These are phyloP conservation scores for Calonectria pteridis DNA, from an alignment of 2,329 filamentous ascomycete genomes.

Conservation along the genomic window DNA sequence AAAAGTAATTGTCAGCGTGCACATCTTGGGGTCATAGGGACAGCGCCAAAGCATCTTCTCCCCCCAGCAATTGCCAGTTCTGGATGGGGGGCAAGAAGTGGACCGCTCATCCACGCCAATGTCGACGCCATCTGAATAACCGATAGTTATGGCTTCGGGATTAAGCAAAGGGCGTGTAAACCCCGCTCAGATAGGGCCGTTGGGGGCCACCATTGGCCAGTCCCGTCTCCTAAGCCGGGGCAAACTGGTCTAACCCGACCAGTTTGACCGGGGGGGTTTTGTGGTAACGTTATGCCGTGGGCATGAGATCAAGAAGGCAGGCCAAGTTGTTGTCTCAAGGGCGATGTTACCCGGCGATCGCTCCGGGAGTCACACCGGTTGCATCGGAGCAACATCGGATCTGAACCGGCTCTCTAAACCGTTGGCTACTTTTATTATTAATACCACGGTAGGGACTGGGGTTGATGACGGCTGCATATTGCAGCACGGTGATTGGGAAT, in stretches of 20 bases:
- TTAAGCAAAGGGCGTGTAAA: constrained; percentile 29
- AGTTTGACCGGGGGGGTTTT: constrained; percentile 13
- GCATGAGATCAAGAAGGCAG: constrained; percentile 6
- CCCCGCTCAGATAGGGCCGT: constrained; percentile 36
- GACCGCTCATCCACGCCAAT: constrained; percentile 25
- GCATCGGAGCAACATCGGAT: constrained; percentile 26
- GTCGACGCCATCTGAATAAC: constrained; percentile 21
- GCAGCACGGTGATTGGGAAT: constrained; percentile 20
- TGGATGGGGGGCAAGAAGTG: constrained; percentile 20
- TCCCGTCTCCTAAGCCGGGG: constrained; percentile 40
- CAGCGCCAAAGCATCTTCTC: constrained; percentile 17
- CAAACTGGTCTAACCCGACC: constrained; percentile 19
- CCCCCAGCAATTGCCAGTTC: constrained; percentile 13
- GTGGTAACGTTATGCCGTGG: constrained; percentile 9
- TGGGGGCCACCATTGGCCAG: constrained; percentile 31
- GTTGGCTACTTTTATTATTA: constrained; percentile 13
- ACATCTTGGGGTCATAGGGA: constrained; percentile 28
- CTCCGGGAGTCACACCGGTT: constrained; percentile 20
- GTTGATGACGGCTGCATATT: constrained; percentile 26
- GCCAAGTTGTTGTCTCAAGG: constrained; percentile 1
- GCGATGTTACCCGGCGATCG: constrained; percentile 28
- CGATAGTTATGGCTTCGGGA: constrained; percentile 28
- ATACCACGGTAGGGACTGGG: constrained; percentile 14
- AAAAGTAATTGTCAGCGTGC: constrained; percentile 11
- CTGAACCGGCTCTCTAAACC: constrained; percentile 20